phyloP scores from a whole-genome alignment of 2,329 filamentous ascomycete genomes.

The Pseudogymnoascus sp. region DNA sequence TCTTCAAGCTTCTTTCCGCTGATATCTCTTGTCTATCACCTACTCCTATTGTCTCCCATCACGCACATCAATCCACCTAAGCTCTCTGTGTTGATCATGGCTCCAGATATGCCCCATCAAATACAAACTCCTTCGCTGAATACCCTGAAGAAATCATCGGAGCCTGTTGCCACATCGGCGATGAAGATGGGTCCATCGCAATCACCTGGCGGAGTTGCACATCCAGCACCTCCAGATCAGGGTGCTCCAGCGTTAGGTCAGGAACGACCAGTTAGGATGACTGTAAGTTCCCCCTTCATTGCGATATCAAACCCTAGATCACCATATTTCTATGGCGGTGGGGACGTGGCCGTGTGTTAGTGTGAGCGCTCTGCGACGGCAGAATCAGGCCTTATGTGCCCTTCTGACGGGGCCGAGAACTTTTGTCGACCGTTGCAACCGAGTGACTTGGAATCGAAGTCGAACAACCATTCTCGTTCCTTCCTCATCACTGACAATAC shows the following conservation, averaged over 20 bases:
- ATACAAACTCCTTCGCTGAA: neutral
- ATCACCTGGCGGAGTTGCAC: neutral
- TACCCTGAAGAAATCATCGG: neutral
- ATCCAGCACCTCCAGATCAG: neutral
- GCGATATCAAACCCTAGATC: neutral
- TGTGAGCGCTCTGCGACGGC: neutral
- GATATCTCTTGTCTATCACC: neutral
- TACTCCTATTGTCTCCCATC: neutral
- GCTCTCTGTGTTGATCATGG: neutral
- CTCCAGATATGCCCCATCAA: neutral
- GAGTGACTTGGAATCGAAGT: neutral
- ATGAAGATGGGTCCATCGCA: neutral
- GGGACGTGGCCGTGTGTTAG: neutral
- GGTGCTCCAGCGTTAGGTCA: neutral
- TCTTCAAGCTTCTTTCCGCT: neutral
- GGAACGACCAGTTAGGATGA: neutral
- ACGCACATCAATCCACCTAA: neutral
- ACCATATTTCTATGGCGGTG: neutral
- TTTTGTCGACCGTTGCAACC: neutral
- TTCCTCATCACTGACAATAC: neutral
- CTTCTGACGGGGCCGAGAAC: neutral
- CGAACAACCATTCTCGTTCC: neutral
- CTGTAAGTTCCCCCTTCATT: neutral
- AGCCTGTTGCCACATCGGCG: neutral
- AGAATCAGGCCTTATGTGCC: neutral